Evolutionary conservation across 1,139 yeast species (phyloP).

Genomic region (Magnusiomyces tetraspermus): DNA sequence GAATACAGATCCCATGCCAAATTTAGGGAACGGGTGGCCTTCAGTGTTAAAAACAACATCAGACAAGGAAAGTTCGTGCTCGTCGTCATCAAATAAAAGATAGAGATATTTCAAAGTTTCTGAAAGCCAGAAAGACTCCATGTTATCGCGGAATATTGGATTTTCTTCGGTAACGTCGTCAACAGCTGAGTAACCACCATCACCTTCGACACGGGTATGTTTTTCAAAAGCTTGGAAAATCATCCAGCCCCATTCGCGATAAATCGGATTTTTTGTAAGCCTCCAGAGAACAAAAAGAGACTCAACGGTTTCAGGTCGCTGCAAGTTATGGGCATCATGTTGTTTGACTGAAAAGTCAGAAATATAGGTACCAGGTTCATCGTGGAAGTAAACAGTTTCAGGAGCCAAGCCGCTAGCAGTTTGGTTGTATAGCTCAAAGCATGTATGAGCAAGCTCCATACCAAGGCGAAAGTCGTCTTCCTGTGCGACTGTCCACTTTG

Average conservation of each 20-base stretch:
- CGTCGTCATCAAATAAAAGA: slow-evolving; percentile 64
- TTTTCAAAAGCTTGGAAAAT: slow-evolving; percentile 64
- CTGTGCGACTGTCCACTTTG: slow-evolving; percentile 39
- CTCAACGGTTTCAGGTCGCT: slow-evolving; percentile 92
- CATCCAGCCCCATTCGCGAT: slow-evolving; percentile 86
- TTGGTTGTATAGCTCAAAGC: slow-evolving; percentile 74
- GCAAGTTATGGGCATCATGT: slow-evolving; percentile 70
- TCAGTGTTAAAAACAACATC: slow-evolving; percentile 67
- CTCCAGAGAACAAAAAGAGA: slow-evolving; percentile 74
- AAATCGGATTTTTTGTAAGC: slow-evolving; percentile 69
- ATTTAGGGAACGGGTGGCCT: slow-evolving; percentile 77
- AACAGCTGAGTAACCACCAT: slow-evolving; percentile 60
- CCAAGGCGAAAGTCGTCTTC: slow-evolving; percentile 60
- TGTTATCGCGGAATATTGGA: slow-evolving; percentile 56
- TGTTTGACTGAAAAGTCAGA: slow-evolving; percentile 61
- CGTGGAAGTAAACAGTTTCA: slow-evolving; percentile 76
- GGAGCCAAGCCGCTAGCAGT: slow-evolving; percentile 78
- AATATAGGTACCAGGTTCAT: slow-evolving; percentile 24
- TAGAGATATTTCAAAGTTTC: slow-evolving; percentile 87
- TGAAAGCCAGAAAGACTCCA: slow-evolving; percentile 92
- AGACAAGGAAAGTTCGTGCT: slow-evolving; percentile 72
- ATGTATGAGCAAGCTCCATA: slow-evolving; percentile 66
- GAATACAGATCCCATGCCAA: slow-evolving; percentile 46
- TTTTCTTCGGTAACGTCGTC: slow-evolving; percentile 49
- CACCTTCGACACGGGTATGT: slow-evolving; percentile 43